A percentile compares a stretch with the other conserved stretches of the same genome.
These are phyloP conservation scores for Sparassis latifolia DNA, from an alignment of 1,284 basidiomycete species.

Conservation along the genomic window DNA sequence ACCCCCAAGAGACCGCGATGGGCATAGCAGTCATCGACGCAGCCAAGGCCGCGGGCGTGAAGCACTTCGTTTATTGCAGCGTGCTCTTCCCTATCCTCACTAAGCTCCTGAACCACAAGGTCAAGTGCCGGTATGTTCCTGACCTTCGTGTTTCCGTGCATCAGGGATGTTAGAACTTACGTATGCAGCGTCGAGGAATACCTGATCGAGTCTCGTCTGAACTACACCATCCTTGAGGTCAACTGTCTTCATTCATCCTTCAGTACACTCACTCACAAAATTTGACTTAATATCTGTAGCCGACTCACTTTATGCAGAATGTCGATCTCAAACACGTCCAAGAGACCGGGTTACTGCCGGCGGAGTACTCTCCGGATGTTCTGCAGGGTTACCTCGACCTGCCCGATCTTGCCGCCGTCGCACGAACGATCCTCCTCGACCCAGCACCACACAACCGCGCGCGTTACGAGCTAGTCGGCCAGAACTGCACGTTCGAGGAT, in stretches of 20 bases:
- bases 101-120: conserved; percentile 27
- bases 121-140: conserved; percentile 23
- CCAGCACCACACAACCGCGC: conserved; percentile 24
- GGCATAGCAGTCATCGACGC: conserved; percentile 33
- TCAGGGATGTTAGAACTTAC: neutral
- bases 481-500: conserved; percentile 23
- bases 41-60: conserved; percentile 26
- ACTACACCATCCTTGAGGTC: conserved; percentile 6
- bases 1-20: conserved; percentile 25
- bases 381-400: conserved; percentile 29
- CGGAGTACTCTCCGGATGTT: conserved; percentile 16
- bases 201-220: conserved; percentile 27
- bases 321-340: conserved; percentile 16
- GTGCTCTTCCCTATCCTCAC: conserved; percentile 26
- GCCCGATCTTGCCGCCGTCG: conserved; percentile 21
- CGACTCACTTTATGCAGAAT: conserved; percentile 30
- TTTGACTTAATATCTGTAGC: conserved; percentile 11
- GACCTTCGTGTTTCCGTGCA: neutral
- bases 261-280: no score
- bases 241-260: no score
- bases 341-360: conserved; percentile 11
- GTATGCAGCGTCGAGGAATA: conserved; percentile 27
- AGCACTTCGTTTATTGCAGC: conserved; percentile 34
- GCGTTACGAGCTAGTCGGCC: conserved; percentile 27
- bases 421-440: conserved; percentile 21